Evolutionary conservation across 2,329 filamentous ascomycete genomes (phyloP).

Genomic region (Colletotrichum camelliae): DNA sequence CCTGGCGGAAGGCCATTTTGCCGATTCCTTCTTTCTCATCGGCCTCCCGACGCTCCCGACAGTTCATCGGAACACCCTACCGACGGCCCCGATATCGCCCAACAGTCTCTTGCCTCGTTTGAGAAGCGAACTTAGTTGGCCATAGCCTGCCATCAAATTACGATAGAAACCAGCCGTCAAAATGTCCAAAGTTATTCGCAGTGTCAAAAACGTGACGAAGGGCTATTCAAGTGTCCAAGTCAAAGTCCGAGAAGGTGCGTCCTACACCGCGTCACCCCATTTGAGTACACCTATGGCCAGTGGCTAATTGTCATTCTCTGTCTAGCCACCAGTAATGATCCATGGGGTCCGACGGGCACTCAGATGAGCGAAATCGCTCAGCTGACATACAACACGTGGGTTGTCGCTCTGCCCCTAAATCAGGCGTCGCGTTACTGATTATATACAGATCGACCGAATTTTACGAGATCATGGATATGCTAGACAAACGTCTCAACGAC

Average conservation of each 20-base stretch:
- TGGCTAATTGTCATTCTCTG: neutral
- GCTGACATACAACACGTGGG: constrained; percentile 96
- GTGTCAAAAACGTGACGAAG: constrained; percentile 99
- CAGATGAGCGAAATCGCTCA: constrained; percentile 99
- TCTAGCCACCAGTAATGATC: constrained; percentile 95
- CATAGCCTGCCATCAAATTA: neutral
- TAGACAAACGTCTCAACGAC: constrained; percentile 97
- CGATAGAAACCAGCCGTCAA: constrained; percentile 27
- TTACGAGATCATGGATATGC: constrained; percentile 99
- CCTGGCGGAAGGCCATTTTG: neutral
- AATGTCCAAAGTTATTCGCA: constrained; percentile 98
- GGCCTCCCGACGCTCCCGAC: neutral
- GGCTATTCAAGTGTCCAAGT: constrained; percentile 96
- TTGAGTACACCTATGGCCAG: neutral
- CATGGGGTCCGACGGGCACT: constrained; percentile 96
- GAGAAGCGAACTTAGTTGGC: neutral
- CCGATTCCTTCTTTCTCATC: neutral
- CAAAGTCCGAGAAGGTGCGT: constrained; percentile 95
- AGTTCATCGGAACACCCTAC: neutral
- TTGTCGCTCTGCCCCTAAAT: constrained; percentile 20
- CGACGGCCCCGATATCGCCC: neutral
- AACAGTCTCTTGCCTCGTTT: neutral
- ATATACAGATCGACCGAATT: constrained; percentile 84
- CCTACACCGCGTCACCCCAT: neutral
- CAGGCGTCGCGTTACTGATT: neutral